Conservation (phyloP, 169 alveolate species). For the Plasmodium ovale region DNA sequence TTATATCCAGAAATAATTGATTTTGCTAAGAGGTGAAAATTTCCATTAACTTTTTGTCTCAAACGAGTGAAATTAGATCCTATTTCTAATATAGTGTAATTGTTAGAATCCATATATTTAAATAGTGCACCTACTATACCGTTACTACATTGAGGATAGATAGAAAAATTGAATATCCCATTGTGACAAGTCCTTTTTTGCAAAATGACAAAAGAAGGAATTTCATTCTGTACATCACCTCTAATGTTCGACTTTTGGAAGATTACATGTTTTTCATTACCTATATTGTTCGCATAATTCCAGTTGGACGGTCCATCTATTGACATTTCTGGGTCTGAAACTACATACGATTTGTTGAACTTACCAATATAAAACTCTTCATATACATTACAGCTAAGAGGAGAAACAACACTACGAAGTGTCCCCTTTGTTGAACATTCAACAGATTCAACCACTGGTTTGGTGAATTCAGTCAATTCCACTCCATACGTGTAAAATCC, state of each 20-base stretch:
- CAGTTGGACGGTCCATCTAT: conserved; percentile 78
- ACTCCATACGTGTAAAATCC: conserved; percentile 87
- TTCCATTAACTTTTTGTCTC: conserved; percentile 83
- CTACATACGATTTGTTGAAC: conserved; percentile 3
- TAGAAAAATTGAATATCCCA: conserved; percentile 83
- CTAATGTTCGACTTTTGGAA: conserved; percentile 79
- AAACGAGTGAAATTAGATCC: conserved; percentile 80
- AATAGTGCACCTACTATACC: conserved; percentile 87
- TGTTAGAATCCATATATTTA: conserved; percentile 83
- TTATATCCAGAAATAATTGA: conserved; percentile 80
- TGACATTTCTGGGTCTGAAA: conserved; percentile 30
- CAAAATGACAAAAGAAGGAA: conserved; percentile 81
- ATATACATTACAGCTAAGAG: conserved; percentile 87
- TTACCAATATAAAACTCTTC: conserved; percentile 44
- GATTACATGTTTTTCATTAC: conserved; percentile 87
- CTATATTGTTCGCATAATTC: conserved; percentile 84
- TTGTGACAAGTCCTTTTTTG: conserved; percentile 84
- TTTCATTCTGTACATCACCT: conserved; percentile 67
- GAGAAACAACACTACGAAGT: conserved; percentile 81
- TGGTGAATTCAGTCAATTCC: conserved; percentile 82
- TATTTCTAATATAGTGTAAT: conserved; percentile 85
- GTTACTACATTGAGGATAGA: conserved; percentile 85
- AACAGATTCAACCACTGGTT: conserved; percentile 83
- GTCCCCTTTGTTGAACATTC: conserved; percentile 83
- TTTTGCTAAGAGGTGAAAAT: conserved; percentile 78